Conservation (phyloP, 192 early-diverging fungal species). For the Geosiphon pyriformis region DNA sequence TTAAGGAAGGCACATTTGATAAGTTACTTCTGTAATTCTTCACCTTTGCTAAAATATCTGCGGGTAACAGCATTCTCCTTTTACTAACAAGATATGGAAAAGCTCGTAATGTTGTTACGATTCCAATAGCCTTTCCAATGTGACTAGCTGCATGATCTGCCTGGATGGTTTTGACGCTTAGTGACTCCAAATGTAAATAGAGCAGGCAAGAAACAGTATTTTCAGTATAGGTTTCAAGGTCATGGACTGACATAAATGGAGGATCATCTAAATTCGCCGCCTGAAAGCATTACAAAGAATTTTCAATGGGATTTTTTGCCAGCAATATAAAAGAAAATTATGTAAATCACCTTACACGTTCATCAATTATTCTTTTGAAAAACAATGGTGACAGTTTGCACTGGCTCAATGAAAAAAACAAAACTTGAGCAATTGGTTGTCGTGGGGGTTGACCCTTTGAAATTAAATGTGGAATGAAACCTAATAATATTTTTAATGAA, state of each 20-base stretch:
- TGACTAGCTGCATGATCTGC: conserved; percentile 88
- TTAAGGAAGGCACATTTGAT: neutral
- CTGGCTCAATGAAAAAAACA: conserved; percentile 44
- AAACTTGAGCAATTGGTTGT: conserved; percentile 69
- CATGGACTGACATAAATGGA: conserved; percentile 61
- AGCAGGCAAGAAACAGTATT: conserved; percentile 80
- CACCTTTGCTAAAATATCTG: conserved; percentile 74
- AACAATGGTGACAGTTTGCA: conserved; percentile 63
- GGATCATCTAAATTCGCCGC: conserved; percentile 55
- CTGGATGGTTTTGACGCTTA: conserved; percentile 73
- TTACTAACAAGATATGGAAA: conserved; percentile 68
- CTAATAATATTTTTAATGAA: too few relatives aligned
- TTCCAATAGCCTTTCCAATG: conserved; percentile 85
- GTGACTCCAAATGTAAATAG: conserved; percentile 83
- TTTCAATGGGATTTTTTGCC: neutral
- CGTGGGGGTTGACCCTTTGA: conserved; percentile 59
- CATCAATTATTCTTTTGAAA: conserved; percentile 75
- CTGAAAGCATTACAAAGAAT: too few relatives aligned
- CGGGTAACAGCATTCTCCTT: conserved; percentile 66
- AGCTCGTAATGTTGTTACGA: conserved; percentile 67
- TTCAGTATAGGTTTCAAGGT: conserved; percentile 87
- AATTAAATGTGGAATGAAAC: too few relatives aligned
- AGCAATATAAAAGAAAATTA: neutral
- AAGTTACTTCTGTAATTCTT: conserved; percentile 1
- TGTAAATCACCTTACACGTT: conserved; percentile 41